Evolutionary conservation across 2,329 filamentous ascomycete genomes (phyloP), one percentile per base, ranked within the genome.

Genomic region (Beauveria varroae): DNA sequence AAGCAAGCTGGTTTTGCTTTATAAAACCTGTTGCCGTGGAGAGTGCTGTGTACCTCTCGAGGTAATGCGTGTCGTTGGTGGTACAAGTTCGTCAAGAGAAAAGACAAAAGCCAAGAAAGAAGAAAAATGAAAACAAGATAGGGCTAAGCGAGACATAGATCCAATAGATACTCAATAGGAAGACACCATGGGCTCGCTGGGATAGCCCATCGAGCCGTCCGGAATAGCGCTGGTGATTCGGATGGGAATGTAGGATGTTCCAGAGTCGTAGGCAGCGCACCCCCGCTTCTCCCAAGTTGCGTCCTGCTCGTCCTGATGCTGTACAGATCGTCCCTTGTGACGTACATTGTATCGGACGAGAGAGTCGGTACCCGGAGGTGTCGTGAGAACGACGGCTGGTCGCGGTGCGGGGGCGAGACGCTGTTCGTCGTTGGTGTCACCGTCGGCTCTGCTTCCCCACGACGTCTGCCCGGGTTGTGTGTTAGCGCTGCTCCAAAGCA

Each of bases 361-460:
- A 57, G 75, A 76, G 40, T 70, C 72, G 57, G 73, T 73, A 52
- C 75, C 76, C 50, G 80, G 80, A 47, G 80, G 80, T 18, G 75
- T 75, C 46, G 75, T 78, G 66, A 81, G 71, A 55, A 74, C 73
- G 59, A 73, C 66, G 5, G 75, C 72, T 34, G 71, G 76, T 66
- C 71, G 71, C 18, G 80, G 79, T 43, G 75, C 74, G 37, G 73
- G 78, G 44, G 75, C 83, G 78, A 90, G 86, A 70, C 89, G 86
- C 67, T 86, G 81, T 65, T 82, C 83, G 74, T 96, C 89, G 74
- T 96, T 89, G 67, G 88, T 83, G 75, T 97, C 93, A 71, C 91
- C 93, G 68, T 95, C 93, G 68, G 91, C 90, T 75, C 93, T 88
- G 76, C 91, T 96, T 71, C 93, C 93, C 93, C 93, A 97, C 57